A percentile compares a stretch with the other conserved stretches of the same genome.
phyloP scores from a whole-genome alignment of 1,284 basidiomycete species.

The Apiotrichum sp. region DNA sequence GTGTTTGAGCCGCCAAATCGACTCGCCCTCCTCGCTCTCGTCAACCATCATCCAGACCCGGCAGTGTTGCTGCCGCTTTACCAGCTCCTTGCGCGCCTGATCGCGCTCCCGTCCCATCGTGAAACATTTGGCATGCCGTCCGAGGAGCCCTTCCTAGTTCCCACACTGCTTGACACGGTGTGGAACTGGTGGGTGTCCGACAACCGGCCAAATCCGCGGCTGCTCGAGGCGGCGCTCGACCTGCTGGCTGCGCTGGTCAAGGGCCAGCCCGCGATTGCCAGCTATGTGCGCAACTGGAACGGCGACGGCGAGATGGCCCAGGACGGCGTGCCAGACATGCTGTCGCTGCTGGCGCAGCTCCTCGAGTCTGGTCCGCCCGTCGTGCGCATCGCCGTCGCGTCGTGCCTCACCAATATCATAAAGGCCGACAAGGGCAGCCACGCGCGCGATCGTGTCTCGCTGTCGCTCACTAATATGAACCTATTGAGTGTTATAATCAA shows the following conservation, averaged over 20 bases:
- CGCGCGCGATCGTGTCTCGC: constrained; percentile 13
- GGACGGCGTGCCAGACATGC: constrained; percentile 10
- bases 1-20: constrained; percentile 37
- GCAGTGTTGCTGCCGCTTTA: constrained; percentile 46
- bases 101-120: constrained; percentile 58
- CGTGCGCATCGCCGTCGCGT: constrained; percentile 38
- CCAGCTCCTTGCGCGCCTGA: constrained; percentile 57
- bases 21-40: constrained; percentile 25
- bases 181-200: constrained; percentile 17
- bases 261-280: constrained; percentile 52
- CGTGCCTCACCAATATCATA: constrained; percentile 36
- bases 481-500: constrained; percentile 29
- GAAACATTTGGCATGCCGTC: constrained; percentile 12
- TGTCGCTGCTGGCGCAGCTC: constrained; percentile 25
- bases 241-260: constrained; percentile 63
- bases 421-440: constrained; percentile 30
- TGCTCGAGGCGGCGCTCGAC: constrained; percentile 63
- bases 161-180: constrained; percentile 27
- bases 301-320: not conserved
- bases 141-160: constrained; percentile 47
- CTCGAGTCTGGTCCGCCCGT: constrained; percentile 28
- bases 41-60: constrained; percentile 30
- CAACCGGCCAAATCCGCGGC: constrained; percentile 49
- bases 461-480: constrained; percentile 12
- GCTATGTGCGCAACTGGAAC: constrained; percentile 20